These are phyloP conservation scores for Aquilaria malaccensis DNA, from an alignment of 345 rosid genomes.

Conservation along the genomic window DNA sequence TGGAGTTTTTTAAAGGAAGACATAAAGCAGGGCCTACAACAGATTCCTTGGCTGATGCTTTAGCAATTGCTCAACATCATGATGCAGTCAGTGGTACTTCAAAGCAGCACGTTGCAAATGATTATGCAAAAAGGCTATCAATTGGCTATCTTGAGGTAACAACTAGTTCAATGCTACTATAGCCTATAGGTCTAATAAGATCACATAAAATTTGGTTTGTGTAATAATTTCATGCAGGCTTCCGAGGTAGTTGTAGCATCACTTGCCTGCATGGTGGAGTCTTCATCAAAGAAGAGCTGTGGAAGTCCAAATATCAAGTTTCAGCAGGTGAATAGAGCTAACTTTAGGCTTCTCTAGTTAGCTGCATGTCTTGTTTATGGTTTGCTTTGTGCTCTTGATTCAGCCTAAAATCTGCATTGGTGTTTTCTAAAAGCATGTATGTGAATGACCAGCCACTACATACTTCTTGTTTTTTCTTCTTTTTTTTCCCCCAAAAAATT, in stretches of 20 bases:
- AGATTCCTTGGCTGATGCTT: constrained; percentile 43
- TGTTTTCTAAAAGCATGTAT: too few relatives aligned
- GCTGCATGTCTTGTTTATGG: neutral
- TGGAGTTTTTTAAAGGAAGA: constrained; percentile 38
- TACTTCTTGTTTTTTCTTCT: too few relatives aligned
- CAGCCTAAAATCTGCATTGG: neutral
- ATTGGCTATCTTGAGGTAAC: constrained; percentile 41
- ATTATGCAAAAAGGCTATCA: constrained; percentile 40
- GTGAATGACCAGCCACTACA: too few relatives aligned
- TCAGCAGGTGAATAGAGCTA: constrained; percentile 31
- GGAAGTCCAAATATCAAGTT: constrained; percentile 18
- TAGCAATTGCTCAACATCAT: constrained; percentile 46
- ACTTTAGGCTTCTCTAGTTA: neutral
- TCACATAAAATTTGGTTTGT: neutral
- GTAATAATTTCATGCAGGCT: constrained; percentile 24
- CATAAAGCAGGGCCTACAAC: constrained; percentile 28
- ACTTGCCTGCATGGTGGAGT: constrained; percentile 28
- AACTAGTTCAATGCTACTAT: neutral
- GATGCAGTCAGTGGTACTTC: constrained; percentile 43
- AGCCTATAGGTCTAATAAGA: constrained; percentile 1
- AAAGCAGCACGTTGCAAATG: constrained; percentile 49
- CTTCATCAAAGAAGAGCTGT: constrained; percentile 22
- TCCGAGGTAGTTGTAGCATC: constrained; percentile 36
- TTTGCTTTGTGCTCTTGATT: neutral
- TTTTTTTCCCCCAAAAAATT: too few relatives aligned